Base-by-base conservation (phyloP, 768 basidiomycete genomes). In the Suillus subaureus region DNA sequence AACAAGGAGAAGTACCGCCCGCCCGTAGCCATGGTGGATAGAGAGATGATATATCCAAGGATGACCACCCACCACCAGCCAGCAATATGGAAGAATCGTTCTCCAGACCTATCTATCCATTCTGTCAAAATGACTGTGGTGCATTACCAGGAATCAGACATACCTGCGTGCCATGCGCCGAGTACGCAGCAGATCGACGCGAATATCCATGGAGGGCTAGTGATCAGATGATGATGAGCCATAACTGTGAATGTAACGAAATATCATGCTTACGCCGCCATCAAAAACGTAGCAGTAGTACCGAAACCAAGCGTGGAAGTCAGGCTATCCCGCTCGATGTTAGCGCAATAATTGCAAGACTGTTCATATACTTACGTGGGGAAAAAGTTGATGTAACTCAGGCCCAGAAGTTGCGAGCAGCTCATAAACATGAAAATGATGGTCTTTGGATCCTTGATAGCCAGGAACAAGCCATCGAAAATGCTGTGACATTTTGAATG, bases 121-220 rank as follows among this genome's bases (percentile, higher is more conserved):
- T 6, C 18, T 37, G 7, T 61, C 23, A 16, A 49, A 15, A 42
- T 45, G 6, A 26, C 6, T 26, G 21, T 39, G 21, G 28, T 47
- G 58, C 61, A 58, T 45, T 35, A 39, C 67, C 18, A 61, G 72
- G 61, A 43, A 45, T 40, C 26, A 42, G 5, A 66, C 75, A 58
- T 56, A 77, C 83, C 83, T n/a, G 85, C 84, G 69, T 88, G 79
- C 83, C 84, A 84, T 1, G 87, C 87, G 69, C 81, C 87, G 26
- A 83, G 62, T 47, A 80, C 79, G 65, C 84, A 85, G 1, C 83
- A 73, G 45, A 85, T 74, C 1, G 84, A 79, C 3, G 86, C 79
- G 18, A 87, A 70, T n/a, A 88, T 76, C 88, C 88, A 89, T 11
- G 87, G 89, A 2, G 89, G 89, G 5, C 88, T 89, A 55, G 11